Base-by-base conservation (phyloP, 2,329 filamentous ascomycete genomes). In the Aspergillus tubingensis region DNA sequence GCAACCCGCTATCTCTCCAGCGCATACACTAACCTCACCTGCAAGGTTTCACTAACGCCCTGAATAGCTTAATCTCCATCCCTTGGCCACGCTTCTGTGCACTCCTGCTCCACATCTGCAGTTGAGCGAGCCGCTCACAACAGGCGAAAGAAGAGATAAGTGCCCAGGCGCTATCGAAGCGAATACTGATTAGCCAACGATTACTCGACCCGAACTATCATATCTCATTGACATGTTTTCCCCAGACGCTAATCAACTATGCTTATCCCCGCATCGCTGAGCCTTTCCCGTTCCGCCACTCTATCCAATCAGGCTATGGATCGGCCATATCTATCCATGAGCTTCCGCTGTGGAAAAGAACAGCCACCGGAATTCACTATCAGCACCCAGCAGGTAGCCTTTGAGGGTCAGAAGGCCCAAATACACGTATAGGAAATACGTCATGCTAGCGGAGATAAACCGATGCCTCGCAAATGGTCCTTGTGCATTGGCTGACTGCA, bases 251-350 rank as follows among this genome's bases (percentile, higher is more conserved):
- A 47, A 11, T 36, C 32, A 13, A n/a, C 53, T 43, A 55, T 47
- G 39, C 53, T 55, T 55, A 47, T 47, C 53, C 53, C 53, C 53
- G 43, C 53, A 44, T 21, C 38, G 11, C 27, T 41, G 19, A 32
- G 44, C 44, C 52, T 41, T 55, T 55, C 41, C 25, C 10, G 13
- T 17, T n/a, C 17, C n/a, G 13, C 1, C 8, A 8, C 21, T 55
- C 4, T n/a, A 44, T 13, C 39, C 39, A 32, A 30, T 47, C 23
- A 41, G 19, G n/a, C 17, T 11, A 30, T 36, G 15, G 38, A 25
- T 32, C 11, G 10, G 13, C 30, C 53, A 30, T 55, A 55, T 47
- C 53, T 55, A 30, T 47, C 53, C 27, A 55, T 11, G 21, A 47
- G 15, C 25, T 30, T 55, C 53, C 25, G 39, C 19, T 25, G 8